Evolutionary conservation across 139 green algal species (phyloP).

Genomic region (Coelastrella sp.): DNA sequence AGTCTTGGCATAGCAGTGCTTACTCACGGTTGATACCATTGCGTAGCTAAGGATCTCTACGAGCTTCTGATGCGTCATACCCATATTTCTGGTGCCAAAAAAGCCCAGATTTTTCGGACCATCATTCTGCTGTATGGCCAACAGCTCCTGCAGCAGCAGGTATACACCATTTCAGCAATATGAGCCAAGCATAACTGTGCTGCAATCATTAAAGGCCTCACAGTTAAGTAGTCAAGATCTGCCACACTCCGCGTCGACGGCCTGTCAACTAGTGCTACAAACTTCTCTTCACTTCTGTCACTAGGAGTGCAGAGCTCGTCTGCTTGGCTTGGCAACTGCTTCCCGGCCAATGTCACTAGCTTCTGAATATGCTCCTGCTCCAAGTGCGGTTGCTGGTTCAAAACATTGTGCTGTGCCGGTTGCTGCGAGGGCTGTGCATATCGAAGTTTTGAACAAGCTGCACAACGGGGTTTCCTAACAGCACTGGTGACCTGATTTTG

Average conservation of each 20-base stretch:
- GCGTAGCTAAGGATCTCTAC: conserved; percentile 98
- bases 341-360: neutral
- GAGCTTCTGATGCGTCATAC: conserved; percentile 97
- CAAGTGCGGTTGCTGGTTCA: neutral
- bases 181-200: neutral
- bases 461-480: neutral
- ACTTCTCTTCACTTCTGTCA: conserved; percentile 43
- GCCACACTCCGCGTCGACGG: conserved; percentile 45
- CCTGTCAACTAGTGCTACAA: conserved; percentile 42
- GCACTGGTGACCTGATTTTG: neutral
- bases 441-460: conserved; percentile 15
- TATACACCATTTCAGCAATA: neutral
- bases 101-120: conserved; percentile 95
- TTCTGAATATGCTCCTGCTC: neutral
- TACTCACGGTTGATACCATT: conserved; percentile 92
- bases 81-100: conserved; percentile 99
- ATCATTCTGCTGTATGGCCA: conserved; percentile 97
- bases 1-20: neutral
- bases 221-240: conserved; percentile 70
- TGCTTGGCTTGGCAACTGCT: conserved; percentile 63
- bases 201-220: conserved; percentile 11
- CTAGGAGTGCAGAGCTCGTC: conserved; percentile 56
- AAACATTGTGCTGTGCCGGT: neutral
- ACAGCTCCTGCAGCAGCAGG: conserved; percentile 86
- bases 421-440: conserved; percentile 4